Evolutionary conservation across 2,329 filamentous ascomycete genomes (phyloP).

Genomic region (Aspergillus sp.): DNA sequence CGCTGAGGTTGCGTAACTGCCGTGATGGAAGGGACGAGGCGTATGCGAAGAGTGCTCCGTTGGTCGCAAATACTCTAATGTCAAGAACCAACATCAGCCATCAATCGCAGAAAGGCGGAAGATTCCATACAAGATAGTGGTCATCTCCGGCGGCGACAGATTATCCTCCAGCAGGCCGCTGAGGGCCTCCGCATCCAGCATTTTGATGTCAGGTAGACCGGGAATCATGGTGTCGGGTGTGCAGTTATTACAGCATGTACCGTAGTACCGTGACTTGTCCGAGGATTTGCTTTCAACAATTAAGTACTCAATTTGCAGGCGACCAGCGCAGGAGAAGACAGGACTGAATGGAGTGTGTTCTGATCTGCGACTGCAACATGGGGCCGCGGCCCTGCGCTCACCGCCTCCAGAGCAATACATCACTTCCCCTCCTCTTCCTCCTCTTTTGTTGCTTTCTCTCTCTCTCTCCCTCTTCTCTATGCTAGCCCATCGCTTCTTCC

Average conservation of each 20-base stretch:
- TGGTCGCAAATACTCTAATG: constrained; percentile 35
- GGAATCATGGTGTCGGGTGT: constrained; percentile 29
- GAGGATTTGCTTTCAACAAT: constrained; percentile 16
- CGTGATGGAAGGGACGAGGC: constrained; percentile 31
- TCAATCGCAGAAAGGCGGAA: neutral
- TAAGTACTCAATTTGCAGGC: constrained; percentile 23
- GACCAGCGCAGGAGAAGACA: constrained; percentile 36
- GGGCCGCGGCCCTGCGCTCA: too few relatives aligned
- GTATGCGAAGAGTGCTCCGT: constrained; percentile 36
- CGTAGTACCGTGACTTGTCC: neutral
- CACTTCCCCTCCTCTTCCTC: constrained; percentile 2
- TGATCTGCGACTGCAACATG: too few relatives aligned
- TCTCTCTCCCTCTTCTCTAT: constrained; percentile 10
- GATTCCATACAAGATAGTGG: constrained; percentile 33
- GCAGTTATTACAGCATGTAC: constrained; percentile 4
- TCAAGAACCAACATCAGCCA: constrained; percentile 1
- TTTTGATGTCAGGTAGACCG: constrained; percentile 34
- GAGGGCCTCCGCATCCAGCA: constrained; percentile 35
- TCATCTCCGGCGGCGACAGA: constrained; percentile 35
- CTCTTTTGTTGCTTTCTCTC: constrained; percentile 6
- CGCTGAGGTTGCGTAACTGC: constrained; percentile 33
- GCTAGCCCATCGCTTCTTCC: constrained; percentile 12
- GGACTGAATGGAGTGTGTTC: too few relatives aligned
- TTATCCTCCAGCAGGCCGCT: constrained; percentile 35
- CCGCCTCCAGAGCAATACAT: too few relatives aligned